These are phyloP conservation scores for Lepiota subincarnata DNA, from an alignment of 768 basidiomycete genomes.

Conservation along the genomic window DNA sequence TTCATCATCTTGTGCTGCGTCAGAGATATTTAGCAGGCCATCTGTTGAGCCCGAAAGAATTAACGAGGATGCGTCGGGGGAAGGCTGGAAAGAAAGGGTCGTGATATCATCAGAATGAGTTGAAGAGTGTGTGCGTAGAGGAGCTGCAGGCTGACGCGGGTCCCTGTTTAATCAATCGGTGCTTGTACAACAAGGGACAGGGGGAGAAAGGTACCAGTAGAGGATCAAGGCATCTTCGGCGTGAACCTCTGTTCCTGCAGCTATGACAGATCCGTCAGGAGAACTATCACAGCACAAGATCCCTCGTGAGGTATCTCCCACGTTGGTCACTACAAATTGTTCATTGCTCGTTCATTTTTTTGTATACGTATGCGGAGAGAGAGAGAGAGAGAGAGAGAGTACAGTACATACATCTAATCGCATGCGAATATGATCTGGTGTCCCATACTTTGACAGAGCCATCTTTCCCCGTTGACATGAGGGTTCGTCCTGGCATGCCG, in stretches of 20 bases:
- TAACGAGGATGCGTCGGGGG: slow-evolving; percentile 17
- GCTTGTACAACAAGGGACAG: neutral
- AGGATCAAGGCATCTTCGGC: slow-evolving; percentile 79
- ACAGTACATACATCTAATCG: slow-evolving; percentile 55
- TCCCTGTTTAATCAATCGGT: slow-evolving; percentile 53
- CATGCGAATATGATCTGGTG: slow-evolving; percentile 47
- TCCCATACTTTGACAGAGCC: slow-evolving; percentile 77
- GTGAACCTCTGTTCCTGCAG: slow-evolving; percentile 78
- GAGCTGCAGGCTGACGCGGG: slow-evolving; percentile 68
- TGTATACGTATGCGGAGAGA: slow-evolving; percentile 3
- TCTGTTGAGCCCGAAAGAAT: slow-evolving; percentile 85
- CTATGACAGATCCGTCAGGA: slow-evolving; percentile 64
- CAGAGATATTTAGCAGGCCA: slow-evolving; percentile 71
- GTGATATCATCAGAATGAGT: slow-evolving; percentile 96
- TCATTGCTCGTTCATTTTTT: slow-evolving; percentile 33
- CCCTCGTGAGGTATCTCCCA: slow-evolving; percentile 29
- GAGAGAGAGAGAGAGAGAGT: no score
- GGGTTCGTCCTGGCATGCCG: slow-evolving; percentile 34
- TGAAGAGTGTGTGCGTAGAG: slow-evolving; percentile 71
- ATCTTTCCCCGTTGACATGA: slow-evolving; percentile 69
- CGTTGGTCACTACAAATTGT: slow-evolving; percentile 43
- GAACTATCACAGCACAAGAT: slow-evolving; percentile 72
- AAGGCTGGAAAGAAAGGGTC: slow-evolving; percentile 50
- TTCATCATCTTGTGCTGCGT: slow-evolving; percentile 75
- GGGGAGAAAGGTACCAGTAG: slow-evolving; percentile 58